Evolutionary conservation across 352 stramenopile genomes (phyloP).

Genomic region (Globisporangium cystogenes): DNA sequence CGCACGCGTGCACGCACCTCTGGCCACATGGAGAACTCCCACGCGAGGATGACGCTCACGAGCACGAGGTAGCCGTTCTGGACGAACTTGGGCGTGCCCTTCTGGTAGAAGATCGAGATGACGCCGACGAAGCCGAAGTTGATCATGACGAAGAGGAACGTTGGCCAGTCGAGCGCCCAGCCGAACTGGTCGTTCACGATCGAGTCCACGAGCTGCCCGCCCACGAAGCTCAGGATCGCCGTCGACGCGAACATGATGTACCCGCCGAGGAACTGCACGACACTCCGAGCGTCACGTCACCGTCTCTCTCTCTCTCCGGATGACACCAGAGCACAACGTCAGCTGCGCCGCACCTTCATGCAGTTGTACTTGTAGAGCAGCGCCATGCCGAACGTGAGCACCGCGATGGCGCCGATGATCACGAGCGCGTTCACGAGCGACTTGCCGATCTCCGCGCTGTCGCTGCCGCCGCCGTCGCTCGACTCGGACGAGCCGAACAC

Average conservation of each 20-base stretch:
- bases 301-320: too few species aligned
- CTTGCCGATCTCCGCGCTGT: constrained; percentile 39
- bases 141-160: constrained; percentile 86
- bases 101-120: constrained; percentile 90
- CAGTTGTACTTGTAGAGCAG: constrained; percentile 89
- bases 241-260: constrained; percentile 90
- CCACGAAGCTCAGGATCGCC: constrained; percentile 83
- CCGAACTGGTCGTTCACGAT: constrained; percentile 68
- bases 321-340: too few species aligned
- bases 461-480: constrained; percentile 11
- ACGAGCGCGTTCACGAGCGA: constrained; percentile 86
- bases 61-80: constrained; percentile 94
- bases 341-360: constrained; percentile 52
- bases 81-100: constrained; percentile 75
- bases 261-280: constrained; percentile 52
- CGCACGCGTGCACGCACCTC: constrained; percentile 69
- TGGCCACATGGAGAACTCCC: constrained; percentile 96
- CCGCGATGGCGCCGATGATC: constrained; percentile 81
- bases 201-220: constrained; percentile 78
- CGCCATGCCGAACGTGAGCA: constrained; percentile 87
- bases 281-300: too few species aligned
- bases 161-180: constrained; percentile 71
- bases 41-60: constrained; percentile 96
- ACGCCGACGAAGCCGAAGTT: constrained; percentile 89
- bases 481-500: constrained; percentile 69